phyloP scores from a whole-genome alignment of 2,329 filamentous ascomycete genomes.

The Aspergillus hortae region DNA sequence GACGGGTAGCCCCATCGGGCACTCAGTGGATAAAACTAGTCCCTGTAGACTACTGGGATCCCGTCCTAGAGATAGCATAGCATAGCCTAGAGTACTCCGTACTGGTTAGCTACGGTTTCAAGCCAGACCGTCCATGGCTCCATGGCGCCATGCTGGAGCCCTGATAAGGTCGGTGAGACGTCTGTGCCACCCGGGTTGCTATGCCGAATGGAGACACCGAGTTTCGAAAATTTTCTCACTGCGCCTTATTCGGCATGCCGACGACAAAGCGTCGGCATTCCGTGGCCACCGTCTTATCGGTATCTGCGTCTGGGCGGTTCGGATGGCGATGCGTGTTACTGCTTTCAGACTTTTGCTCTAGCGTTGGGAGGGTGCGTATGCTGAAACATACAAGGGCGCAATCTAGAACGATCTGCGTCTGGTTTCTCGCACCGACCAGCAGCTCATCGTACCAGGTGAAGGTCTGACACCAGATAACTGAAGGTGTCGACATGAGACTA shows the following conservation, averaged over 20 bases:
- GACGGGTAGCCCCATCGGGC: background rate
- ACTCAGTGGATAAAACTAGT: background rate
- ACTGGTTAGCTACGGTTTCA: too few relatives aligned
- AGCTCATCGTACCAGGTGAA: too few relatives aligned
- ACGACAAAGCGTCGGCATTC: conserved; percentile 12
- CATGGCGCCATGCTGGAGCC: background rate
- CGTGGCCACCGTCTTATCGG: conserved; percentile 14
- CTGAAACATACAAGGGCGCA: too few relatives aligned
- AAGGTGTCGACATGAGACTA: too few relatives aligned
- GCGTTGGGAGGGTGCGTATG: too few relatives aligned
- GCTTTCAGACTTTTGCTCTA: too few relatives aligned
- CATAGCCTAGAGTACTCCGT: too few relatives aligned
- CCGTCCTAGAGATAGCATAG: too few relatives aligned
- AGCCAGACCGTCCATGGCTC: background rate
- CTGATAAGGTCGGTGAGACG: background rate
- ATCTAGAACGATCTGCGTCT: too few relatives aligned
- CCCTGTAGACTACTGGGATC: too few relatives aligned
- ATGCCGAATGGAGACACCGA: conserved; percentile 17
- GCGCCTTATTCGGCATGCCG: conserved; percentile 16
- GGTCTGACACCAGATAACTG: too few relatives aligned
- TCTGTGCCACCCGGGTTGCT: conserved; percentile 3
- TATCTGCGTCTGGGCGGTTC: conserved; percentile 10
- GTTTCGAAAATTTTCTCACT: background rate
- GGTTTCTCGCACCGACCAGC: too few relatives aligned
- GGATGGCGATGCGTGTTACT: background rate